These are phyloP conservation scores for Neodidymelliopsis sp. DNA, from an alignment of 2,329 filamentous ascomycete genomes.

Conservation along the genomic window DNA sequence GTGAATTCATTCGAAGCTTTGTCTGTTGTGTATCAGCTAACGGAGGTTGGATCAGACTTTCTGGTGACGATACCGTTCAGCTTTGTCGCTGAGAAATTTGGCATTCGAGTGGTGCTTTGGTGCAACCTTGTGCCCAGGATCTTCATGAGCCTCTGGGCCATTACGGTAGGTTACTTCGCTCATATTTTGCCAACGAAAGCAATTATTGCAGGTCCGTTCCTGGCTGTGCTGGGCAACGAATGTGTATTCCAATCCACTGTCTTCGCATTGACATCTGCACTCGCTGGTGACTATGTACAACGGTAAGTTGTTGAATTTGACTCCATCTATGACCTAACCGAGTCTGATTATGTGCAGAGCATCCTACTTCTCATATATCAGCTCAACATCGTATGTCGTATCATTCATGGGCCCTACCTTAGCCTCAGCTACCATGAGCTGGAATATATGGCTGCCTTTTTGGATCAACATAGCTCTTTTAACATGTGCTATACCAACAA, in stretches of 20 bases:
- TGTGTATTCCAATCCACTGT: constrained; percentile 48
- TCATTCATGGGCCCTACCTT: constrained; percentile 46
- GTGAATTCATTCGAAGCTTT: constrained; percentile 18
- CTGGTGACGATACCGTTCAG: constrained; percentile 47
- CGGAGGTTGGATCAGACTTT: constrained; percentile 37
- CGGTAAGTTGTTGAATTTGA: constrained; percentile 24
- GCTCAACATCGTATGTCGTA: constrained; percentile 45
- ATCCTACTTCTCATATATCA: constrained; percentile 48
- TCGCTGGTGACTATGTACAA: constrained; percentile 43
- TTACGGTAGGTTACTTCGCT: constrained; percentile 40
- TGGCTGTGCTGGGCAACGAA: constrained; percentile 45
- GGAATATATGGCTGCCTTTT: constrained; percentile 47
- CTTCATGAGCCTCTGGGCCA: constrained; percentile 40
- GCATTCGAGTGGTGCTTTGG: constrained; percentile 40
- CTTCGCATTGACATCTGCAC: constrained; percentile 43
- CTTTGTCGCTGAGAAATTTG: constrained; percentile 42
- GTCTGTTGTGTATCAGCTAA: too few relatives aligned
- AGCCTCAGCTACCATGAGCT: constrained; percentile 45
- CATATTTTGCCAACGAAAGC: constrained; percentile 38
- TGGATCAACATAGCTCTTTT: constrained; percentile 43
- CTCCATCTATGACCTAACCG: too few relatives aligned
- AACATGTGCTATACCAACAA: constrained; percentile 34
- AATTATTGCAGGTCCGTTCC: constrained; percentile 42
- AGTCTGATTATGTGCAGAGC: constrained; percentile 29
- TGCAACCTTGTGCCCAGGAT: constrained; percentile 44